Base-by-base conservation (phyloP, 2,329 filamentous ascomycete species). In the Pestalotiopsis sp. region DNA sequence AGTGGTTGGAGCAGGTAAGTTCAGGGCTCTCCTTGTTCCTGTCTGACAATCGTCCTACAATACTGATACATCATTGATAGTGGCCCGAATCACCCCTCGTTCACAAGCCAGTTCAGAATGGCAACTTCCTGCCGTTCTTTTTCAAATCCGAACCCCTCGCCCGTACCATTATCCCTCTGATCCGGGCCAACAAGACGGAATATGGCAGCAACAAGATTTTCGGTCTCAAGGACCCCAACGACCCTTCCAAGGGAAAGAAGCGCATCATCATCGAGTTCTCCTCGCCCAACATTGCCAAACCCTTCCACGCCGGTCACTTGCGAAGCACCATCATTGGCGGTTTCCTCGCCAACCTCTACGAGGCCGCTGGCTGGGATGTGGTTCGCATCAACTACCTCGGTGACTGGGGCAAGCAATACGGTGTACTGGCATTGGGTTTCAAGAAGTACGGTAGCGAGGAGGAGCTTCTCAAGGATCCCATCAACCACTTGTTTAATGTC, bases 71-170 rank as follows among this genome's bases (percentile, higher is more conserved):
- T 9, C 23, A 4, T 12, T 14, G 61, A 57, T 72, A 92, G 88
- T 94, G 94, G 80, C 92, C 92, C 66, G 89, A 92, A 71, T 92
- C 91, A 71, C 88, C 92, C 23, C 85, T 97, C 31, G 86, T 96
- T 71, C 87, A 92, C 74, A 91, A 91, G 78, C 93, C 93, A 17
- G 82, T 84, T 13, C 84, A 86, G n/a, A 86, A 84, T 70, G 91
- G 90, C 72, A 88, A 89, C 62, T 94, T 93, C 75, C 81, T 97
- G 56, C 88, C 90, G 74, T 95, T 97, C 84, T 95, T 91, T 85
- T 92, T 95, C 86, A 92, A 92, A 81, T 83, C 88, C n/a, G 84
- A 83, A 2, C 87, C 90, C 14, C 87, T 96, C 59, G 84, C 88
- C 66, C 82, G 88, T 70, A 81, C 93, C 49, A 84, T 95, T 38